These are phyloP conservation scores for Diaporthe helianthi DNA, from an alignment of 2,329 filamentous ascomycete species.

Conservation along the genomic window DNA sequence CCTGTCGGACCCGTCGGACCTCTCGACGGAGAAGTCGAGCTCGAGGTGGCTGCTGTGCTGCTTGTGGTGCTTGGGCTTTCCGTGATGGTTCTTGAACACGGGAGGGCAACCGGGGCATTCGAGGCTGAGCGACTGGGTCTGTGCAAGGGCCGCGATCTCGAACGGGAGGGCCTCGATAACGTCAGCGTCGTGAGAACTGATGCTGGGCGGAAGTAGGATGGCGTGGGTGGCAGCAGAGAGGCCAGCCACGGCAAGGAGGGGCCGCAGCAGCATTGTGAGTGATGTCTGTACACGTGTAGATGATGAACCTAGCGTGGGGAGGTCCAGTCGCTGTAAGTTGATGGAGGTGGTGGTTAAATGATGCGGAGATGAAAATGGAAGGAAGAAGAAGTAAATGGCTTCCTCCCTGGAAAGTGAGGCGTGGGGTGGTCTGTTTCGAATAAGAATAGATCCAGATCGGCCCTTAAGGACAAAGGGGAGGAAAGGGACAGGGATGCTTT, in stretches of 20 bases:
- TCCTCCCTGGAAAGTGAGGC: not conserved
- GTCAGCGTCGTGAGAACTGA: conserved; percentile 51
- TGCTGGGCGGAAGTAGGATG: conserved; percentile 61
- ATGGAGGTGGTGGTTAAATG: not conserved
- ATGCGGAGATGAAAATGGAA: not conserved
- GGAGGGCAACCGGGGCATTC: conserved; percentile 62
- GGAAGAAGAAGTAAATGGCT: not conserved
- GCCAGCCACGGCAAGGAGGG: conserved; percentile 52
- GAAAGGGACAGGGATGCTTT: conserved; percentile 15
- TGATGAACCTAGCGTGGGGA: not conserved
- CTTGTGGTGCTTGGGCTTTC: conserved; percentile 39
- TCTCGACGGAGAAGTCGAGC: conserved; percentile 62
- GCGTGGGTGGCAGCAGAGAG: conserved; percentile 49
- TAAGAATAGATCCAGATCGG: conserved; percentile 22
- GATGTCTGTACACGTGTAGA: not conserved
- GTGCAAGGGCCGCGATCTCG: conserved; percentile 42
- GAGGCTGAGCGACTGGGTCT: conserved; percentile 53
- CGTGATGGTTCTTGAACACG: conserved; percentile 41
- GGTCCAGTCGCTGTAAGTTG: not conserved
- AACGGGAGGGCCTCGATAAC: conserved; percentile 51
- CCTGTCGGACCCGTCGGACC: conserved; percentile 50
- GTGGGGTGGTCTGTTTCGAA: conserved; percentile 16
- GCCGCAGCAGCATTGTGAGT: conserved; percentile 47
- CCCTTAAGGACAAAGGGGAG: conserved; percentile 8
- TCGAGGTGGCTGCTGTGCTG: conserved; percentile 51